phyloP scores from a whole-genome alignment of 2,329 filamentous ascomycete genomes.

The Thielaviopsis musarum region DNA sequence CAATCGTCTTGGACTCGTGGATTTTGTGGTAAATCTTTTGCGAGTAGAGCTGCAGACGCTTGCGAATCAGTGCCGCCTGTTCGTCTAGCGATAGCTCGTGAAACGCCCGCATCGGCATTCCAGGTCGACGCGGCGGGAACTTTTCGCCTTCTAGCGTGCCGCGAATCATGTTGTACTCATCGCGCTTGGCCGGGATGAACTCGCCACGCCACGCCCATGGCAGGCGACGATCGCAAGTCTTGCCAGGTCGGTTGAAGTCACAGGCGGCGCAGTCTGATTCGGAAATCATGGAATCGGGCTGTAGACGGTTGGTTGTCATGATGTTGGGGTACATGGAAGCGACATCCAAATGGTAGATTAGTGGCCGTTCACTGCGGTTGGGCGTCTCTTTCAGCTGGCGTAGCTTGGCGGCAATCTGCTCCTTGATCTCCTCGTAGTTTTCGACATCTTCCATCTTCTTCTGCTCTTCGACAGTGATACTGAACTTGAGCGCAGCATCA shows the following conservation, averaged over 20 bases:
- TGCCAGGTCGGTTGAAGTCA: slow-evolving; percentile 94
- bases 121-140: slow-evolving; percentile 67
- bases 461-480: slow-evolving; percentile 68
- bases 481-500: slow-evolving; percentile 78
- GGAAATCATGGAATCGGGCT: slow-evolving; percentile 97
- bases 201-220: slow-evolving; percentile 98
- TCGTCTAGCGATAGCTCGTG: slow-evolving; percentile 69
- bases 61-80: slow-evolving; percentile 63
- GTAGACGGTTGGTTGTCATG: slow-evolving; percentile 96
- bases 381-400: slow-evolving; percentile 62
- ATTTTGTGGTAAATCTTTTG: slow-evolving; percentile 99
- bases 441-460: slow-evolving; percentile 63
- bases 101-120: slow-evolving; percentile 55
- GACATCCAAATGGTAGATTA: slow-evolving; percentile 96
- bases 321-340: slow-evolving; percentile 99
- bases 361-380: slow-evolving; percentile 66
- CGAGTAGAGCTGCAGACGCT: slow-evolving; percentile 79
- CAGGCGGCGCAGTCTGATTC: slow-evolving; percentile 94
- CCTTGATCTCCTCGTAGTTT: slow-evolving; percentile 73
- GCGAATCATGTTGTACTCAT: slow-evolving; percentile 99
- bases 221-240: slow-evolving; percentile 85
- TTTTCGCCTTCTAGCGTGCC: slow-evolving; percentile 80
- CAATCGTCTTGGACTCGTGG: slow-evolving; percentile 80
- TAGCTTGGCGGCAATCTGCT: slow-evolving; percentile 59
- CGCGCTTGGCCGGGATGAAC: slow-evolving; percentile 84